Evolutionary conservation across 75 land plant species (phyloP), one percentile per base, ranked within the genome.

Genomic region (Isoetes taiwanensis): DNA sequence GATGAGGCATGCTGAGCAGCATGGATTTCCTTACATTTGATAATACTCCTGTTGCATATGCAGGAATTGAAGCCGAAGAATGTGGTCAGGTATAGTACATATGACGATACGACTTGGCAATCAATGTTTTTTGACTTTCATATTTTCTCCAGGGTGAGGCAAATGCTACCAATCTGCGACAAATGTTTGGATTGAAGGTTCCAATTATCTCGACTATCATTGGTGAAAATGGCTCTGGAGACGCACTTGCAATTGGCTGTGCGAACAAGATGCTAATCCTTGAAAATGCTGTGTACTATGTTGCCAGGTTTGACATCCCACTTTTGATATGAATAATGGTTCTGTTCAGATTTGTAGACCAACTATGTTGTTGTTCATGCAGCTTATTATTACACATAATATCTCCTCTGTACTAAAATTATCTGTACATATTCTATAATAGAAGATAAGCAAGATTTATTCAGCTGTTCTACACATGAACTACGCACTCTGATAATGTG

Each of bases 221-320:
- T 46, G 50, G 50, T 19, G 50, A 46, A 46, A 23, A 23, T 46
- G 50, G 50, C 50, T 46, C 50, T 46, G 50, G 50, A 19, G 50
- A 23, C 25, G 50, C 50, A 46, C 50, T 46, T 6, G 50, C 50
- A 8, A 46, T 46, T 46, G 50, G 50, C 16, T 46, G 50, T n/a
- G 50, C 21, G 12, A 46, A 46, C 50, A 46, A 46, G 50, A 46
- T 46, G 50, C 50, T 46, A 19, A 46, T 46, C 21, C 16, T 46
- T 19, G 50, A 46, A 46, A 46, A 46, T 23, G 16, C 50, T 4
- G 50, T 46, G 25, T 46, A 46, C 25, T 46, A 46, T n/a, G 50
- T 46, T 5, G 50, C 50, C 19, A 46, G 50, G 50, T 46, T 46
- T 19, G 6, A 6, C 4, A 16, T 6, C 50, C 25, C 16, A 19